Evolutionary conservation across 2,329 filamentous ascomycete species (phyloP).

Genomic region (Aureobasidium sp.): DNA sequence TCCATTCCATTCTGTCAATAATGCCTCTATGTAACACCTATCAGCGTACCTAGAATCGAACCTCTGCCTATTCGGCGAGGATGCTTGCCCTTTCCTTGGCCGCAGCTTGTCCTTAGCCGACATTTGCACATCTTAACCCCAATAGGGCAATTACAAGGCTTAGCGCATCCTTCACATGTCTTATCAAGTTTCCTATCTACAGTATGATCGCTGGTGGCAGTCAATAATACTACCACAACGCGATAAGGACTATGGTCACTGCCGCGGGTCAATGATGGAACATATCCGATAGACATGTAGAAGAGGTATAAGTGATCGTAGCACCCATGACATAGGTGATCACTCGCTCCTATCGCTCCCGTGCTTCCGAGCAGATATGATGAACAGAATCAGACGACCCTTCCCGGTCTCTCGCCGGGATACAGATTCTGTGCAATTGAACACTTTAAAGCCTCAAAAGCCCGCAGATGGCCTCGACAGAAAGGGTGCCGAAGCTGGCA

Average conservation of each 20-base stretch:
- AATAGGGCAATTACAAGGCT: neutral
- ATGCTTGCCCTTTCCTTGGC: slow-evolving; percentile 3
- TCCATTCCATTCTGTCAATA: neutral
- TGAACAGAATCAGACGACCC: slow-evolving; percentile 22
- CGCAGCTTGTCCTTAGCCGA: slow-evolving; percentile 5
- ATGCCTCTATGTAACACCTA: neutral
- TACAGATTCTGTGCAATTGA: slow-evolving; percentile 22
- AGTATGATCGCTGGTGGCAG: neutral
- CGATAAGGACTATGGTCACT: neutral
- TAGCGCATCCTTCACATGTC: slow-evolving; percentile 6
- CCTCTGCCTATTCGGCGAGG: neutral
- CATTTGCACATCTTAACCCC: neutral
- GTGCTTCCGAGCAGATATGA: slow-evolving; percentile 9
- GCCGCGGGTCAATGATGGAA: neutral
- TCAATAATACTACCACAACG: neutral
- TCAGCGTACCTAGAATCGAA: neutral
- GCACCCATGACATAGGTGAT: neutral
- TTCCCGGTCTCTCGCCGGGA: slow-evolving; percentile 21
- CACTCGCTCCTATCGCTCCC: neutral
- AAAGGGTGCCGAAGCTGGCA: slow-evolving; percentile 7
- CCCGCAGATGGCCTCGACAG: slow-evolving; percentile 17
- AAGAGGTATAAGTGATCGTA: neutral
- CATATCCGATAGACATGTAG: neutral
- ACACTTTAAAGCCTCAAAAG: slow-evolving; percentile 18
- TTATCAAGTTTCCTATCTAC: slow-evolving; percentile 2